These are phyloP conservation scores for Fusarium secorum DNA, from an alignment of 2,329 filamentous ascomycete genomes.

Conservation along the genomic window DNA sequence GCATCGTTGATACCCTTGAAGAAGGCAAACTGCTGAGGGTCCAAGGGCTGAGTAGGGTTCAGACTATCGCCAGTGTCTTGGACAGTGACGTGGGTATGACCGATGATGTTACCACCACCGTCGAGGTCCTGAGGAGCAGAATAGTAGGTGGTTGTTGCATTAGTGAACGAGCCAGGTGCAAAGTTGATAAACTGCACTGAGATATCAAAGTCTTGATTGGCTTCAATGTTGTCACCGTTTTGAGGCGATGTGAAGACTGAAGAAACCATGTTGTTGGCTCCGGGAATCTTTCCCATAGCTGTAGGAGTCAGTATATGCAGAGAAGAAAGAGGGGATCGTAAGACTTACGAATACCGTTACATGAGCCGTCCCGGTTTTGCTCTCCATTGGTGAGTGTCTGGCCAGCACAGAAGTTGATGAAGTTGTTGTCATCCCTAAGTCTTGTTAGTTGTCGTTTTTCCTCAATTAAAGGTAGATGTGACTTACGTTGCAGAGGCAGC, in stretches of 20 bases:
- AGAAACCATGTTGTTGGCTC: slow-evolving; percentile 64
- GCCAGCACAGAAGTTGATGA: slow-evolving; percentile 69
- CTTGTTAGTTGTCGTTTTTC: slow-evolving; percentile 11
- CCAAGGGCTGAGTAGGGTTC: slow-evolving; percentile 60
- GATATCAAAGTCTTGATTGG: slow-evolving; percentile 61
- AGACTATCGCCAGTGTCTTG: slow-evolving; percentile 62
- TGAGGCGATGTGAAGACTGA: slow-evolving; percentile 62
- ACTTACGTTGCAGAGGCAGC: slow-evolving; percentile 61
- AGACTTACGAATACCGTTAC: slow-evolving; percentile 68
- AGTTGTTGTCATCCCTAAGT: slow-evolving; percentile 65
- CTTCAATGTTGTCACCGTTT: slow-evolving; percentile 57
- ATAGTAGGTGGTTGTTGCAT: slow-evolving; percentile 68
- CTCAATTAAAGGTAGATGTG: not conserved
- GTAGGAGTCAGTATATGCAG: slow-evolving; percentile 23
- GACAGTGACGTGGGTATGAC: slow-evolving; percentile 67
- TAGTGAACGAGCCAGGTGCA: slow-evolving; percentile 66
- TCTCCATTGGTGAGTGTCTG: slow-evolving; percentile 66
- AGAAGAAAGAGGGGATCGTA: not conserved
- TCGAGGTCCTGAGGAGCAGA: slow-evolving; percentile 64
- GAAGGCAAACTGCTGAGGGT: slow-evolving; percentile 64
- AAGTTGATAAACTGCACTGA: slow-evolving; percentile 62
- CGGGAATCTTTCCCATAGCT: slow-evolving; percentile 69
- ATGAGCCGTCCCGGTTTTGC: slow-evolving; percentile 66
- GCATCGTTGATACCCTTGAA: slow-evolving; percentile 73
- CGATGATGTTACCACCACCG: slow-evolving; percentile 59